Percentiles rank a stretch among this genome's conserved stretches.
phyloP scores from a whole-genome alignment of 768 basidiomycete genomes.

The Artomyces pyxidatus region DNA sequence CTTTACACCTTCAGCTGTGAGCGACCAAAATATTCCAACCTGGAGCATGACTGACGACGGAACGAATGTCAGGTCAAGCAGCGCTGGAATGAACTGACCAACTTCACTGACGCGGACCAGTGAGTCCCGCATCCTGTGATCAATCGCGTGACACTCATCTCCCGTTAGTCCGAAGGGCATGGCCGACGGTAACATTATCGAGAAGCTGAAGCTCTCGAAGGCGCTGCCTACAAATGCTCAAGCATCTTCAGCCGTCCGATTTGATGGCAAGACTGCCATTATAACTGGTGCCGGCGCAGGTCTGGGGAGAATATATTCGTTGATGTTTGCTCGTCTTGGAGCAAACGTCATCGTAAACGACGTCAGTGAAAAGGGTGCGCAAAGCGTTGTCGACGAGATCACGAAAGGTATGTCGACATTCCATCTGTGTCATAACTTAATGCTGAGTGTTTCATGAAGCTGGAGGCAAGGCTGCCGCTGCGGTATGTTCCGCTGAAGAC shows the following conservation, averaged over 20 bases:
- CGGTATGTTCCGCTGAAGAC: conserved; percentile 84
- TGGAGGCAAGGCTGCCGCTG: conserved; percentile 83
- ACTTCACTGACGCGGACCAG: conserved; percentile 70
- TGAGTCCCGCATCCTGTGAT: conserved; percentile 27
- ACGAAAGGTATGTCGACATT: conserved; percentile 55
- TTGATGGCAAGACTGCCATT: conserved; percentile 85
- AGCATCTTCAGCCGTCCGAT: conserved; percentile 61
- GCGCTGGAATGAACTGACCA: conserved; percentile 73
- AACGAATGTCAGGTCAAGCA: conserved; percentile 77
- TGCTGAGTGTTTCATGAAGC: conserved; percentile 35
- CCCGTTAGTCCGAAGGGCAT: conserved; percentile 52
- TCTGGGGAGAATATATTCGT: conserved; percentile 85
- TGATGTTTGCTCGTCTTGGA: conserved; percentile 88
- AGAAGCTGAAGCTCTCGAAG: conserved; percentile 55
- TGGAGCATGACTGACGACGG: no score
- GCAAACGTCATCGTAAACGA: conserved; percentile 97
- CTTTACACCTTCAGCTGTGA: conserved; percentile 91
- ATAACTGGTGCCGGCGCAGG: conserved; percentile 95
- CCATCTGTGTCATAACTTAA: no score
- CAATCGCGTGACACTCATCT: conserved; percentile 2
- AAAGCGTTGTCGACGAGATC: conserved; percentile 81
- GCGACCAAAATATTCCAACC: no score
- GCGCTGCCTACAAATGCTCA: conserved; percentile 62
- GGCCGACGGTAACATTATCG: conserved; percentile 53
- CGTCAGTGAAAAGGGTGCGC: conserved; percentile 79